Base-by-base conservation (phyloP, 176 grass and related monocot species). In the Dactylis glomerata region DNA sequence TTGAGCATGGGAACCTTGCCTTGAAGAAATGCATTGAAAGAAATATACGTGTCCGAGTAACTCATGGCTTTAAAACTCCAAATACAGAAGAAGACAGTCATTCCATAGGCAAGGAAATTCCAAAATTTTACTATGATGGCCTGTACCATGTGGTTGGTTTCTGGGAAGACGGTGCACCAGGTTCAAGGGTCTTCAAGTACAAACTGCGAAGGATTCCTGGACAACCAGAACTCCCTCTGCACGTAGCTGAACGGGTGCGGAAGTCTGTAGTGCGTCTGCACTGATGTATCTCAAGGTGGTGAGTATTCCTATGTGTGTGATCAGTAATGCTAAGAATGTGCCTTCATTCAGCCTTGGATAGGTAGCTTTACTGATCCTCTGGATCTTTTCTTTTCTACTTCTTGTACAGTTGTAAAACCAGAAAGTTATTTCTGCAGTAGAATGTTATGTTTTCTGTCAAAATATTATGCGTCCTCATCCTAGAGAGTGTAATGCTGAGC, bases 81-180 rank as follows among this genome's bases (percentile, higher is more conserved):
- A 86, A 85, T 73, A 51, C 32, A 24, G 10, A 68, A 49, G 64
- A 56, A 73, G 36, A 24, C 24, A 56, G 61, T 54, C 79, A 89
- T 78, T 65, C 71, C 5, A 89, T 34, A 58, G 37, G 76, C 50
- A 94, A 68, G 45, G 23, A 82, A 27, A 63, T 91, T 20, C 61
- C 84, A 20, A 93, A 59, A 8, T 93, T 88, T 50, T 91, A 74
- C 11, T 96, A 96, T 81, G 94, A 82, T 83, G 91, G 94, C 5
- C 24, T 96, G 38, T 96, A 96, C 83, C 50, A 23, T 24, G 91
- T 96, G 50, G 68, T 89, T 54, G 31, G 31, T 37, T 91, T 19
- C 74, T 79, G 79, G 81, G n/a, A 4, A 23, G 88, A 87, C 37
- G 62, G 42, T 72, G 50, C 57, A 15, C 34, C 17, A 22, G 87